Evolutionary conservation across 805 yeast species (phyloP).

Genomic region (Nakazawaea laoshanensis): DNA sequence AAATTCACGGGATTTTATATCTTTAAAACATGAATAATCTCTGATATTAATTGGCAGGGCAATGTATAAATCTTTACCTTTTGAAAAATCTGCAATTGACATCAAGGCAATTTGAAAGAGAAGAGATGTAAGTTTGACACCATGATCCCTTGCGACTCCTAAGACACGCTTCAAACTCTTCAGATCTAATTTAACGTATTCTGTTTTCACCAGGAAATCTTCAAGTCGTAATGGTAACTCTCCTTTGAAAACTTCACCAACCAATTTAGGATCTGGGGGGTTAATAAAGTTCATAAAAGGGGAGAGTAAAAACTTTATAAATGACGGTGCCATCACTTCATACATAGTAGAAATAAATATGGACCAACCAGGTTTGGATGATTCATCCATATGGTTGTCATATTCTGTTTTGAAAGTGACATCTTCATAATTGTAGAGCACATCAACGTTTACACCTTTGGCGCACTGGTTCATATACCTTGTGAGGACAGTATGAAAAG

Average conservation of each 20-base stretch:
- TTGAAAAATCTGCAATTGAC: neutral
- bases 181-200: conserved; percentile 1
- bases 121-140: conserved; percentile 3
- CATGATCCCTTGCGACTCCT: neutral
- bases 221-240: neutral
- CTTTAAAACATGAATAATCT: neutral
- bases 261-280: too few relatives aligned
- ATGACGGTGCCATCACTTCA: too few relatives aligned
- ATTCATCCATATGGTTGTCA: neutral
- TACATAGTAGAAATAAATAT: too few relatives aligned
- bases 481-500: conserved; percentile 21
- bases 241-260: neutral
- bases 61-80: neutral
- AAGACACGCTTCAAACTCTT: neutral
- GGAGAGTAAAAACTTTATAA: too few relatives aligned
- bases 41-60: conserved; percentile 3
- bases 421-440: conserved; percentile 8
- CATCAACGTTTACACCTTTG: conserved; percentile 7
- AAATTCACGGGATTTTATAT: too few relatives aligned
- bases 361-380: neutral
- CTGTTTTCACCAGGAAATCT: neutral
- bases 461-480: conserved; percentile 12
- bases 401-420: neutral
- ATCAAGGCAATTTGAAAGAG: neutral
- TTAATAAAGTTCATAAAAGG: too few relatives aligned